Conservation (phyloP, 2,329 filamentous ascomycete genomes). For the Diaporthe sp. region DNA sequence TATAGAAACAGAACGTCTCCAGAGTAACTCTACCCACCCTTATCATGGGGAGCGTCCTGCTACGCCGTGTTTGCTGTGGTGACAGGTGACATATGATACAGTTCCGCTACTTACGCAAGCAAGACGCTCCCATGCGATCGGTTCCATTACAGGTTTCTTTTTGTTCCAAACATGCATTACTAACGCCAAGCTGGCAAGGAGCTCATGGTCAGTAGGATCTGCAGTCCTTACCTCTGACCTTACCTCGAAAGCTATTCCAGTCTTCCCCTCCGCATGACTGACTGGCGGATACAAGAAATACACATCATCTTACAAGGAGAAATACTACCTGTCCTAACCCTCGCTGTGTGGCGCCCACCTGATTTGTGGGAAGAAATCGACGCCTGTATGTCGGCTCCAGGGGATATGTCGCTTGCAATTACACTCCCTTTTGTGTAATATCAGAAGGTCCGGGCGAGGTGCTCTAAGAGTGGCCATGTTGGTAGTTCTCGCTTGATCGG, state of each 20-base stretch:
- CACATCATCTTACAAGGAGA: constrained; percentile 35
- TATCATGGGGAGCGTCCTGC: not conserved
- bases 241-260: constrained; percentile 42
- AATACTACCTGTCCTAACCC: constrained; percentile 39
- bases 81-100: constrained; percentile 46
- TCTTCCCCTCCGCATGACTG: constrained; percentile 12
- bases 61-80: not conserved
- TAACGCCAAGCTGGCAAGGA: constrained; percentile 27
- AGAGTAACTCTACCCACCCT: not conserved
- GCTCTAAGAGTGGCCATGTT: not conserved
- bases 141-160: constrained; percentile 15
- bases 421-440: not conserved
- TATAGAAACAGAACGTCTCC: not conserved
- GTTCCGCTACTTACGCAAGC: constrained; percentile 27
- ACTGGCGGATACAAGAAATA: constrained; percentile 32
- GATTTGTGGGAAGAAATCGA: not conserved
- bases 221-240: constrained; percentile 48
- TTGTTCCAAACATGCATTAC: not conserved
- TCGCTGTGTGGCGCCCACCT: constrained; percentile 26
- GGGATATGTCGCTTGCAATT: not conserved
- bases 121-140: not conserved
- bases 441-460: not conserved
- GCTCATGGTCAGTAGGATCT: constrained; percentile 44
- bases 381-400: not conserved
- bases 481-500: constrained; percentile 4